Evolutionary conservation across 306 rosid genomes (phyloP).

Genomic region (Senna siamea): DNA sequence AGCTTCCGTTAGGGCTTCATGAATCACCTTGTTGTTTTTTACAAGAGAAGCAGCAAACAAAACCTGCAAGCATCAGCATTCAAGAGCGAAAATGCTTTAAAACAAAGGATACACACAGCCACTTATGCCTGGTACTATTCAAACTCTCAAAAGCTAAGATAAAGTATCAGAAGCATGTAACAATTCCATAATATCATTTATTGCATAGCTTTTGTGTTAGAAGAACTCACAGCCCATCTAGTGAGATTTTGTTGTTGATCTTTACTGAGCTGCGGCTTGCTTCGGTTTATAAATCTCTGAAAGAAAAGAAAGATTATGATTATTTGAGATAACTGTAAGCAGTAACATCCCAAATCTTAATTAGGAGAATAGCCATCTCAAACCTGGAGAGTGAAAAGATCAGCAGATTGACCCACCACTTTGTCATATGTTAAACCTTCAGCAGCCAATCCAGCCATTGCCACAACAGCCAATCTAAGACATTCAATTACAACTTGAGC

Average conservation of each 20-base stretch:
- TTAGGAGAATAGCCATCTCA: conserved; percentile 7
- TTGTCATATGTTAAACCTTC: conserved; percentile 91
- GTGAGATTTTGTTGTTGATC: conserved; percentile 97
- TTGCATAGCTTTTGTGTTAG: not conserved
- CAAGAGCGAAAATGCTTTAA: not conserved
- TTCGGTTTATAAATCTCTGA: conserved; percentile 89
- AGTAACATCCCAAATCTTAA: too few species aligned
- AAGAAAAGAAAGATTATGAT: conserved; percentile 11
- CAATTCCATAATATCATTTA: too few species aligned
- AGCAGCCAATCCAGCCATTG: conserved; percentile 95
- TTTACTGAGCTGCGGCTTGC: conserved; percentile 82
- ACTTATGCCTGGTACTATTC: not conserved
- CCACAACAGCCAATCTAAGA: conserved; percentile 80
- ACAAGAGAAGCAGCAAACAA: conserved; percentile 80
- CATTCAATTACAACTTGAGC: conserved; percentile 1
- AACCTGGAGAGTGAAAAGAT: conserved; percentile 75
- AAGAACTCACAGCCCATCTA: conserved; percentile 92
- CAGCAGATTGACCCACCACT: conserved; percentile 88
- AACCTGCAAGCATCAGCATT: conserved; percentile 54
- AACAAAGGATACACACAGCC: not conserved
- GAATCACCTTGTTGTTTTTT: conserved; percentile 70
- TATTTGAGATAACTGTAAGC: not conserved
- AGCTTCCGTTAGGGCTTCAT: conserved; percentile 70
- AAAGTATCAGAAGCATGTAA: too few species aligned
- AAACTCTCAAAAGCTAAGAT: conserved; percentile 25